phyloP scores from a whole-genome alignment of 176 grass and related monocot species.

The Zea luxurians region DNA sequence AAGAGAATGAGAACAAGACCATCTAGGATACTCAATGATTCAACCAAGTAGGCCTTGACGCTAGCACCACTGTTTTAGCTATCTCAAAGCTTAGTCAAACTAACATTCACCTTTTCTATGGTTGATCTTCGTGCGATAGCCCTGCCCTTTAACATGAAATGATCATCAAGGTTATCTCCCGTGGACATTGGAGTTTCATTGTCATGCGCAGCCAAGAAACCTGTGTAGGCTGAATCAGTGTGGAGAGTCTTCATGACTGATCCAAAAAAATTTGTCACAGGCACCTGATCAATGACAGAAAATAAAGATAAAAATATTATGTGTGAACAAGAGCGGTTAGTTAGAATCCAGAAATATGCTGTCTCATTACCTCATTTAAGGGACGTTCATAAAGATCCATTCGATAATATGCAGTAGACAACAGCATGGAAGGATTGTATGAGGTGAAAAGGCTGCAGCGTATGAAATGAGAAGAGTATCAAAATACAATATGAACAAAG shows the following conservation, averaged over 20 bases:
- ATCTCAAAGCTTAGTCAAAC: constrained; percentile 28
- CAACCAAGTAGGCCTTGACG: neutral
- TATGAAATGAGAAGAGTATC: constrained; percentile 25
- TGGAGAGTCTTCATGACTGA: constrained; percentile 98
- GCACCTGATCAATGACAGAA: constrained; percentile 59
- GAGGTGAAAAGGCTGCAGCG: constrained; percentile 89
- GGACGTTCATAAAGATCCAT: constrained; percentile 82
- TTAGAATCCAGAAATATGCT: constrained; percentile 34
- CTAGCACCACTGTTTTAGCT: neutral
- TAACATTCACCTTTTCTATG: constrained; percentile 51
- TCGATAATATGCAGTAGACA: constrained; percentile 96
- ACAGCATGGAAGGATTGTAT: constrained; percentile 75
- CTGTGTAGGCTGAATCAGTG: constrained; percentile 73
- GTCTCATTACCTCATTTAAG: constrained; percentile 60
- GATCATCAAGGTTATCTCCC: constrained; percentile 31
- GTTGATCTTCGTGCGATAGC: constrained; percentile 40
- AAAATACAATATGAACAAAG: constrained; percentile 17
- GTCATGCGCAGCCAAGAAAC: constrained; percentile 48
- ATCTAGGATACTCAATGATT: neutral
- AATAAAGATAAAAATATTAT: neutral
- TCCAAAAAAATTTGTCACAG: constrained; percentile 98
- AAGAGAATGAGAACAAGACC: constrained; percentile 1
- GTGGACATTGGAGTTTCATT: constrained; percentile 22
- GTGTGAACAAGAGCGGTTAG: constrained; percentile 25
- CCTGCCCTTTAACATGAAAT: constrained; percentile 48